These are phyloP conservation scores for Microglena sp. DNA, from an alignment of 139 green algal genomes.

Conservation along the genomic window DNA sequence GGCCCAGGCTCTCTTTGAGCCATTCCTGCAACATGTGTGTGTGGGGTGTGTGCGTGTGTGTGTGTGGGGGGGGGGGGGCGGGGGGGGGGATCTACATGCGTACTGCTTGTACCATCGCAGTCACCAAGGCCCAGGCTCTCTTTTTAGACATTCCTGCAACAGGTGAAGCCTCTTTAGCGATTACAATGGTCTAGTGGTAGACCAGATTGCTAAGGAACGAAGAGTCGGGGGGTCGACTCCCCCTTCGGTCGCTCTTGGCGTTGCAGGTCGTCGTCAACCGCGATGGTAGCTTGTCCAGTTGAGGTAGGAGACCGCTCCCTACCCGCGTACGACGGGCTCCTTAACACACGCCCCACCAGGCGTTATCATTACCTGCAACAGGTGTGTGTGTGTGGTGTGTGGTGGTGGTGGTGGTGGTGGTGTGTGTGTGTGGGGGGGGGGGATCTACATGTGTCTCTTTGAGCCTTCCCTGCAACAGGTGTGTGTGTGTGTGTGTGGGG, in stretches of 20 bases:
- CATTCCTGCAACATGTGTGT: background rate
- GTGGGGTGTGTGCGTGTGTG: background rate
- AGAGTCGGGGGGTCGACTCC: too few relatives aligned
- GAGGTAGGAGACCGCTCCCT: too few relatives aligned
- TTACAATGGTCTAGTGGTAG: too few relatives aligned
- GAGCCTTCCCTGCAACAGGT: slow-evolving; percentile 87
- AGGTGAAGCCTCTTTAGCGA: slow-evolving; percentile 86
- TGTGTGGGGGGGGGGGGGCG: too few relatives aligned
- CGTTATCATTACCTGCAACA: too few relatives aligned
- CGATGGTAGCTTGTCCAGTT: too few relatives aligned
- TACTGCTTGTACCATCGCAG: slow-evolving; percentile 87
- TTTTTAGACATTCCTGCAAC: slow-evolving; percentile 90
- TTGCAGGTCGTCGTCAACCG: too few relatives aligned
- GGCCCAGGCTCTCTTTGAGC: background rate
- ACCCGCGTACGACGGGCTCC: too few relatives aligned
- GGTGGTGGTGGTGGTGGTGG: slow-evolving; percentile 47
- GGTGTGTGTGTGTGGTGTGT: slow-evolving; percentile 20
- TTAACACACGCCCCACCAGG: too few relatives aligned
- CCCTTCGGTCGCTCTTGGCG: too few relatives aligned
- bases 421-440: slow-evolving; percentile 84
- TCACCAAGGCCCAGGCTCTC: slow-evolving; percentile 66
- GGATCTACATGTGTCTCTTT: slow-evolving; percentile 70
- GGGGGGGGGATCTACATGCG: slow-evolving; percentile 93
- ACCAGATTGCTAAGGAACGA: too few relatives aligned
- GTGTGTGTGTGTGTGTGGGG: slow-evolving; percentile 6